Base-by-base conservation (phyloP, 192 early-diverging fungal genomes). In the Umbelopsis ramanniana region DNA sequence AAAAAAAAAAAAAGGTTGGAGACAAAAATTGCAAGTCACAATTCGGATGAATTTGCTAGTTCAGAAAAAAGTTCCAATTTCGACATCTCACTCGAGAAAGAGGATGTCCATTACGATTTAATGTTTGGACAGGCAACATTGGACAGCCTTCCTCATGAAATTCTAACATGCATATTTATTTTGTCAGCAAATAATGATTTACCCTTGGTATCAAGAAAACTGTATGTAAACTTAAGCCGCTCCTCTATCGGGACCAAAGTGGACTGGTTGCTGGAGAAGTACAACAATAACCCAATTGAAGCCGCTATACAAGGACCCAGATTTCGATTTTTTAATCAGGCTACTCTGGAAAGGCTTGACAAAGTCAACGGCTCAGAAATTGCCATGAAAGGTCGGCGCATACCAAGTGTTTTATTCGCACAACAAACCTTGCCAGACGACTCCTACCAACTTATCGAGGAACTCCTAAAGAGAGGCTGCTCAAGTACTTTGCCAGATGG, bases 381-480 rank as follows among this genome's bases (percentile, higher is more conserved):
- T 21, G 40, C 21, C 5, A 71, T 70, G 45, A 67, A 67, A 3
- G 48, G 72, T 22, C 68, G 60, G 21, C 71, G 45, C 19, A 71
- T 84, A 24, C 83, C 83, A 15, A 38, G 63, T n/a, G 37, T 68
- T 15, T 45, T 84, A 22, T 82, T 84, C 55, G 37, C 53, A 6
- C 29, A 43, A 23, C n/a, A n/a, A 2, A 70, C 52, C 0, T 33
- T 72, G 15, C 12, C 70, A 9, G 68, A 67, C 10, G 50, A 72
- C 33, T 19, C 45, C 38, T 47, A 66, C 12, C 57, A 50, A 21
- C 23, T 84, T 17, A 54, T 74, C 26, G 63, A 69, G n/a, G 35
- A 48, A 21, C 23, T 84, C 5, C 50, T 84, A 7, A 22, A 75
- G n/a, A 67, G 83, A 52, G 76, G 78, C 14, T 81, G 76, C 11